These are phyloP conservation scores for Modicella reniformis DNA, from an alignment of 371 early-diverging fungal species.

Conservation along the genomic window DNA sequence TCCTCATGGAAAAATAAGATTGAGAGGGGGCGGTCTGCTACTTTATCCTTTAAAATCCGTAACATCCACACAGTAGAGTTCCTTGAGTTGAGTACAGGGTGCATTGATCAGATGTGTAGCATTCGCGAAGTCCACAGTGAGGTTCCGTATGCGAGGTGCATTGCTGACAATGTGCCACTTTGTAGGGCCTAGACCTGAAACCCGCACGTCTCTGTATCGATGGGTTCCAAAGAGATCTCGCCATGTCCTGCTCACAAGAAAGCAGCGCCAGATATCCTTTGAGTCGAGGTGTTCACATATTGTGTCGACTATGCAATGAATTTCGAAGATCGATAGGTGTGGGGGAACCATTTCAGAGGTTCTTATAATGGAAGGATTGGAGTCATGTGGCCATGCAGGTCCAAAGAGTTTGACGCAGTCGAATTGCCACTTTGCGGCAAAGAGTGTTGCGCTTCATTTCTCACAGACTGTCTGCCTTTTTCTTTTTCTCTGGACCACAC, in stretches of 20 bases:
- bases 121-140: constrained; percentile 19
- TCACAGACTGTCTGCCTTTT: too few relatives aligned
- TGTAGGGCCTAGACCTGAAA: constrained; percentile 2
- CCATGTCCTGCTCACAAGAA: constrained; percentile 8
- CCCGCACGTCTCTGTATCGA: not conserved
- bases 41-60: not conserved
- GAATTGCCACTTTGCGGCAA: too few relatives aligned
- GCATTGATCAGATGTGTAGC: constrained; percentile 3
- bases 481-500: too few relatives aligned
- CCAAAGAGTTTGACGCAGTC: too few relatives aligned
- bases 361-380: too few relatives aligned
- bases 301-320: constrained; percentile 9
- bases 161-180: constrained; percentile 21
- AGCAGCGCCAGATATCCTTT: constrained; percentile 10
- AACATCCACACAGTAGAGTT: constrained; percentile 18
- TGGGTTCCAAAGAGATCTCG: constrained; percentile 4
- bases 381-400: too few relatives aligned
- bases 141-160: constrained; percentile 7
- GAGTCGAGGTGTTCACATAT: constrained; percentile 14
- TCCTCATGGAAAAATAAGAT: too few relatives aligned
- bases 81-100: constrained; percentile 3
- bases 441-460: too few relatives aligned
- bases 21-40: too few relatives aligned
- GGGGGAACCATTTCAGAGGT: not conserved
- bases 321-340: constrained; percentile 16